Evolutionary conservation across 1,284 basidiomycete genomes (phyloP), one percentile per base, ranked within the genome.

Genomic region (Trametes polyzona): DNA sequence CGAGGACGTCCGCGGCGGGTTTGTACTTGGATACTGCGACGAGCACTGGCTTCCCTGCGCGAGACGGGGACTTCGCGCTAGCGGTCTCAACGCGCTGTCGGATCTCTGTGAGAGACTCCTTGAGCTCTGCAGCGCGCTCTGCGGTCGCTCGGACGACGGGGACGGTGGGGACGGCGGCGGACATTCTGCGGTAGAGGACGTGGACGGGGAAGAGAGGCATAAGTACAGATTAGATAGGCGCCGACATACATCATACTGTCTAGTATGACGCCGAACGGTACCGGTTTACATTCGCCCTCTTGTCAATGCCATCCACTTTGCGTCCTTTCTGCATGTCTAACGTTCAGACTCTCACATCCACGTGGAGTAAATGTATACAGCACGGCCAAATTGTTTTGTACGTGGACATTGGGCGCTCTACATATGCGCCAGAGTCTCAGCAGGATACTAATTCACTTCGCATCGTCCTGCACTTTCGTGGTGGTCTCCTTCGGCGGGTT

Each of bases 21-120:
- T 98, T 98, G 69, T 92, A 86, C 74, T 99, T 99, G 6, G 95
- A 98, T 16, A 99, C 95, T 0, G 96, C 94, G 8, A 98, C 90
- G 10, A 98, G 76, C 29, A 73, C 74, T 7, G 74, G 69, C 39
- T 59, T 10, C 32, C 30, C 63, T 24, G 27, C 19, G 21, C 36
- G 50, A 8, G 50, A 27, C 7, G 44, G 10, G 26, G 29, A 47
- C 29, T 67, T 58, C 17, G 67, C 56, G 24, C 72, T 68, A 2
- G 77, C 78, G 33, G 64, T 58, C 55, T 73, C 66, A 23, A 90
- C 78, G 32, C 83, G 78, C 5, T 70, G 66, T 35, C 74, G 73
- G 63, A 88, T 77, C 58, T 83, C 80, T 3, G 73, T 61, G 5
- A 90, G 74, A 8, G 80, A 78, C 57, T 81, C 75, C 7, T 70